Evolutionary conservation across 2,329 filamentous ascomycete genomes (phyloP).

Genomic region (Penicillium sp.): DNA sequence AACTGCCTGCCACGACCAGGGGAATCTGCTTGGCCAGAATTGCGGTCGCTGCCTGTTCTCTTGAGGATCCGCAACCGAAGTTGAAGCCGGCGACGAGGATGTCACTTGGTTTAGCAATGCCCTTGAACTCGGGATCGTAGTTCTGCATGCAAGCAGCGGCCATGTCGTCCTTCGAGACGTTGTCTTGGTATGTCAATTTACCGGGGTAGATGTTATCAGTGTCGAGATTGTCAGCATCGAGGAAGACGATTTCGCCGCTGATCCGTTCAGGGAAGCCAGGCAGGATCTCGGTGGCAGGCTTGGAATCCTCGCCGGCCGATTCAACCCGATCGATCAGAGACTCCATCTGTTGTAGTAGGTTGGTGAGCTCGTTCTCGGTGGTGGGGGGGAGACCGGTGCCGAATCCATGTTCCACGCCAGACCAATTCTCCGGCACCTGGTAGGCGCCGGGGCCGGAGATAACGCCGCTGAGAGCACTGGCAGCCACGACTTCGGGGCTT

Average conservation of each 20-base stretch:
- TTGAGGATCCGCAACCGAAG: slow-evolving; percentile 77
- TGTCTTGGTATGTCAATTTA: slow-evolving; percentile 89
- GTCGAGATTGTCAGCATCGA: slow-evolving; percentile 81
- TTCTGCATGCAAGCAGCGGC: slow-evolving; percentile 90
- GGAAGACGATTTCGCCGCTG: slow-evolving; percentile 82
- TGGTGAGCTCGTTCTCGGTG: slow-evolving; percentile 68
- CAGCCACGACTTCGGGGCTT: slow-evolving; percentile 87
- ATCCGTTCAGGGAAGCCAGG: slow-evolving; percentile 84
- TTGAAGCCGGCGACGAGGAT: slow-evolving; percentile 85
- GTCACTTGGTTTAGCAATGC: slow-evolving; percentile 64
- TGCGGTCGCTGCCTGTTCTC: slow-evolving; percentile 86
- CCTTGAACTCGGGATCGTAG: slow-evolving; percentile 72
- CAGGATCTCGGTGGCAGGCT: slow-evolving; percentile 62
- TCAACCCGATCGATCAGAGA: slow-evolving; percentile 55
- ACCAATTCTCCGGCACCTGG: slow-evolving; percentile 66
- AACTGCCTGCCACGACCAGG: slow-evolving; percentile 36
- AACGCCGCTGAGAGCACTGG: slow-evolving; percentile 66
- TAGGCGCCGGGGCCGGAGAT: slow-evolving; percentile 72
- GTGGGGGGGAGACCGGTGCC: slow-evolving; percentile 61
- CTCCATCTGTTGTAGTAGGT: slow-evolving; percentile 68
- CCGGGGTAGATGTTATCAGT: slow-evolving; percentile 92
- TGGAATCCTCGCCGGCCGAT: slow-evolving; percentile 28
- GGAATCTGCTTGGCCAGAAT: slow-evolving; percentile 44
- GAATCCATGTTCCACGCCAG: slow-evolving; percentile 60
- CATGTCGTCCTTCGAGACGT: slow-evolving; percentile 74